Evolutionary conservation across 2,329 filamentous ascomycete genomes (phyloP), one percentile per base, ranked within the genome.

Genomic region (Clarireedia paspali): DNA sequence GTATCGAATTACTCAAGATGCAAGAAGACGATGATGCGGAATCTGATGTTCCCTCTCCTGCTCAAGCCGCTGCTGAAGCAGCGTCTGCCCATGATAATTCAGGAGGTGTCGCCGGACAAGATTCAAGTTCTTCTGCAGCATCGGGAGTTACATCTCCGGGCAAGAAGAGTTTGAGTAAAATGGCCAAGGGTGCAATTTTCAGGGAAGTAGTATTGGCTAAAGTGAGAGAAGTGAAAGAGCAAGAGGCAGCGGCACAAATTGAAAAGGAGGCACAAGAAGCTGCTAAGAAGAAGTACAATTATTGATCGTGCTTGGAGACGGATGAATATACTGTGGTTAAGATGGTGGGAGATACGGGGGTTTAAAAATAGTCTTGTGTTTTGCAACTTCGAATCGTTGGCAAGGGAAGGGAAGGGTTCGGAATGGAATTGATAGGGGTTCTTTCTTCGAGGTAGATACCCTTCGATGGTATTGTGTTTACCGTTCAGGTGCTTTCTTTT

Each of bases 131-230:
- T 4, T 60, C 58, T 9, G 49, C 56, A 14, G 58, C 58, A 12
- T 38, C 49, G 12, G 52, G 61, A 23, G 55, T 55, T 9, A 50
- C 47, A 15, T 49, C 56, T 6, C 57, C 61, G 10, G 63, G 62
- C 39, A 65, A 67, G 55, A 74, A 77, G 59, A 73, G 67, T 47
- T 69, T 81, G 12, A 75, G 74, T 59, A 75, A 75, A 66, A 72
- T 78, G 58, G 74, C 82, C 62, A 80, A 80, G 68, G 76, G 81
- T 57, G 81, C 89, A 60, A 95, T 97, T 66, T 96, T 97, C 82
- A 83, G 89, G 65, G 92, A 96, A 72, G 89, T 97, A 12, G 92
- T 96, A 14, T 77, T 96, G 57, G 92, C 91, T 62, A 97, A 96
- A 76, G 90, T 96, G 47, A 83, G 87, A 58, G 91, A 96, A 72